These are phyloP conservation scores for Waltergamsia citrina DNA, from an alignment of 2,329 filamentous ascomycete genomes.

Conservation along the genomic window DNA sequence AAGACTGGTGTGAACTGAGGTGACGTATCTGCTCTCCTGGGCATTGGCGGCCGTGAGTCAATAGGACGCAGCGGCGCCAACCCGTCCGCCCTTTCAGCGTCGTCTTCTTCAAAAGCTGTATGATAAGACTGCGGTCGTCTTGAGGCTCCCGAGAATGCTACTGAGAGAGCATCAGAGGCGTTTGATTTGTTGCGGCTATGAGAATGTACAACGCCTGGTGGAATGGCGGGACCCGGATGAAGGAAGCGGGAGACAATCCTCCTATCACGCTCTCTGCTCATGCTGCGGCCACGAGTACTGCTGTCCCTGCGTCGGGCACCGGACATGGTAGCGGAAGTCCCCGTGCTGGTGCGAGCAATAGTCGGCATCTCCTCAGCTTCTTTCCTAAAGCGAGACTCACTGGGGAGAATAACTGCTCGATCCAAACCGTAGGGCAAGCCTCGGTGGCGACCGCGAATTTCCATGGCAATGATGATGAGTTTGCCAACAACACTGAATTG, in stretches of 20 bases:
- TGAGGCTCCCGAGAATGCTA: conserved; percentile 1
- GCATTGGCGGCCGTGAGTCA: not conserved
- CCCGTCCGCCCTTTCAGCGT: not conserved
- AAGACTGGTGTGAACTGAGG: not conserved
- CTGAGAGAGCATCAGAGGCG: conserved; percentile 1
- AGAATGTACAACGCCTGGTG: conserved; percentile 16
- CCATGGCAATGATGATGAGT: conserved; percentile 59
- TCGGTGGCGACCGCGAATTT: conserved; percentile 60
- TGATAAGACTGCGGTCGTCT: conserved; percentile 3
- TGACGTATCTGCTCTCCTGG: not conserved
- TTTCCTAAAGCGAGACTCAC: conserved; percentile 43
- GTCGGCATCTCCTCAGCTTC: conserved; percentile 37
- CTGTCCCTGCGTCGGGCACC: conserved; percentile 16
- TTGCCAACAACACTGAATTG: conserved; percentile 71
- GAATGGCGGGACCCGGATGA: conserved; percentile 35
- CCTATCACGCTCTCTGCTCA: conserved; percentile 24
- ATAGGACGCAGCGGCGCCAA: not conserved
- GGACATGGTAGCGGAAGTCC: conserved; percentile 14
- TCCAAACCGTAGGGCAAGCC: conserved; percentile 59
- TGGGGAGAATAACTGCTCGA: conserved; percentile 49
- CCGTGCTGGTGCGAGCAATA: conserved; percentile 25
- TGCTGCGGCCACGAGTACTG: conserved; percentile 22
- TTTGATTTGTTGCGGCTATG: conserved; percentile 9
- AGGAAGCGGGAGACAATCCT: conserved; percentile 20
- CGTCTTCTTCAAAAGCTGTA: conserved; percentile 1